These are phyloP conservation scores for Metarhizium album DNA, from an alignment of 2,329 filamentous ascomycete genomes.

Conservation along the genomic window DNA sequence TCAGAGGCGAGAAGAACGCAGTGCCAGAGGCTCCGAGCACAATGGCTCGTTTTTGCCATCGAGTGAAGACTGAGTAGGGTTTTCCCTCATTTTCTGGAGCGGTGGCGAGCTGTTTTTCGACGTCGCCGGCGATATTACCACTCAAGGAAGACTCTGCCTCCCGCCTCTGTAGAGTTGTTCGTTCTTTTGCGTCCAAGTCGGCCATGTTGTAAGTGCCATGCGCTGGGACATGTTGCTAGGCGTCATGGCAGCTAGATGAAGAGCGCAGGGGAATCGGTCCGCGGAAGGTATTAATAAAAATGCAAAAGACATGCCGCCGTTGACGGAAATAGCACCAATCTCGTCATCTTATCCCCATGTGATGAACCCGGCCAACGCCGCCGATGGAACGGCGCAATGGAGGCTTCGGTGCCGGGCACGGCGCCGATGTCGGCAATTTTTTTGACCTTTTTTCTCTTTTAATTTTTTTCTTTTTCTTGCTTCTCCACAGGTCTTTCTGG, in stretches of 20 bases:
- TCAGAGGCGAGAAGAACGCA: constrained; percentile 35
- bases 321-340: neutral
- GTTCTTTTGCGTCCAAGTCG: neutral
- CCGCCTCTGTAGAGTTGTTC: neutral
- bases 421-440: constrained; percentile 15
- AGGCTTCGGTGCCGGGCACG: constrained; percentile 10
- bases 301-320: neutral
- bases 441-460: no score
- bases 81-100: constrained; percentile 5
- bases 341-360: neutral
- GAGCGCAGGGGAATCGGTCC: neutral
- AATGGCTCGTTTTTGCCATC: constrained; percentile 29
- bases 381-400: neutral
- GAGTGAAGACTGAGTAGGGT: constrained; percentile 27
- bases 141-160: neutral
- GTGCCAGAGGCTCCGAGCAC: constrained; percentile 27
- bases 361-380: neutral
- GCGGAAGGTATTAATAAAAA: no score
- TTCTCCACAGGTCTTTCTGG: neutral
- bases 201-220: neutral
- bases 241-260: neutral
- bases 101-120: constrained; percentile 10
- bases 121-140: neutral
- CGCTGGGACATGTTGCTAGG: neutral
- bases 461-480: no score